phyloP scores from a whole-genome alignment of 192 early-diverging fungal species.

The Backusella tarrabulga region DNA sequence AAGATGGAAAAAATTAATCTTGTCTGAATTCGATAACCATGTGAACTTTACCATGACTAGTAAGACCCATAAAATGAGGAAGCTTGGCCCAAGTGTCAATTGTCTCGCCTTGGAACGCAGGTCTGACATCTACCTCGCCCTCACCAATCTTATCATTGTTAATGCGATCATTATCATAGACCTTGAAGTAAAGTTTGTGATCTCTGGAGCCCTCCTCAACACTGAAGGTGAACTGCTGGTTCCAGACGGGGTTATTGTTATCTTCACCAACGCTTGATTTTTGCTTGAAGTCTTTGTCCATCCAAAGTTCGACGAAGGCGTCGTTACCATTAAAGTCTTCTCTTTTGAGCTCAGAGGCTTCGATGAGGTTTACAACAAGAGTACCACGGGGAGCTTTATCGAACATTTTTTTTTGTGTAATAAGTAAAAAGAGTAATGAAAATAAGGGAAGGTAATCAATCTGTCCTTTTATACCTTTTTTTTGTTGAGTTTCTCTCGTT shows the following conservation, averaged over 20 bases:
- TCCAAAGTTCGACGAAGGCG: conserved; percentile 31
- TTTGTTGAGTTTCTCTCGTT: background rate
- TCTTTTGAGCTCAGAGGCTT: conserved; percentile 22
- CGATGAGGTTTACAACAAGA: conserved; percentile 18
- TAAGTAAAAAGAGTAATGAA: background rate
- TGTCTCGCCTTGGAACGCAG: conserved; percentile 16
- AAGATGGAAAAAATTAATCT: background rate
- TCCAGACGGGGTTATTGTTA: conserved; percentile 31
- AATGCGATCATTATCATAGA: conserved; percentile 33
- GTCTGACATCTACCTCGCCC: conserved; percentile 12
- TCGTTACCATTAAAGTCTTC: conserved; percentile 28
- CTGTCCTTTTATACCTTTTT: background rate
- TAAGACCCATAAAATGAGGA: conserved; percentile 34
- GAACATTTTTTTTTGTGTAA: conserved; percentile 7
- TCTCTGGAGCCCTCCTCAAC: conserved; percentile 10
- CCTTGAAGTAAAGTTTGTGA: conserved; percentile 39
- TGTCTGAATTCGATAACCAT: conserved; percentile 31
- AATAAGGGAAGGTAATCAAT: background rate
- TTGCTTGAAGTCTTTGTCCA: conserved; percentile 31
- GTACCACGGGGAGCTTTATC: conserved; percentile 10
- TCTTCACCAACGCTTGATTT: conserved; percentile 6
- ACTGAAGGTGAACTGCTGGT: conserved; percentile 22
- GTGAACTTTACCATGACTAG: conserved; percentile 32
- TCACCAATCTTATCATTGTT: conserved; percentile 39
- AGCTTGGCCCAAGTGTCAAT: conserved; percentile 30